phyloP scores from a whole-genome alignment of 2,329 filamentous ascomycete genomes.

The Emmonsia crescens region DNA sequence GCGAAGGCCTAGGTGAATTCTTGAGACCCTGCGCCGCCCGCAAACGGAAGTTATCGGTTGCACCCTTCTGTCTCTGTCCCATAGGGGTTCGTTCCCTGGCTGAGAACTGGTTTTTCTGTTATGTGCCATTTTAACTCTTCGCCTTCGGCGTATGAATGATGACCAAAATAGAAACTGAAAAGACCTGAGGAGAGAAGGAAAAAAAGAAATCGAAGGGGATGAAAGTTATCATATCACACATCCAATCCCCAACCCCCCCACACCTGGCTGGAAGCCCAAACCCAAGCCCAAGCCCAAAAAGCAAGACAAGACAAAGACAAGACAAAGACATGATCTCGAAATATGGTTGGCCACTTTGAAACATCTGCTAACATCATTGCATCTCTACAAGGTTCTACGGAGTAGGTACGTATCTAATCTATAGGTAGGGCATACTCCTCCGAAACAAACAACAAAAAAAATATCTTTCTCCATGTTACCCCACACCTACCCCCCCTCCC shows the following conservation, averaged over 20 bases:
- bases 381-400: too few relatives aligned
- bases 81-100: neutral
- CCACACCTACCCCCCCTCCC: too few relatives aligned
- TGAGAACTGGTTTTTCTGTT: neutral
- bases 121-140: neutral
- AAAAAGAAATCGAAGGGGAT: neutral
- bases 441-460: neutral
- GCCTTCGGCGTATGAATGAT: constrained; percentile 23
- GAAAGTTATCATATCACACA: neutral
- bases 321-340: neutral
- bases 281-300: neutral
- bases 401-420: too few relatives aligned
- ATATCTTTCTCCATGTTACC: too few relatives aligned
- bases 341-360: neutral
- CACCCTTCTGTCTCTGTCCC: neutral
- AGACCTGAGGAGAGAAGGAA: constrained; percentile 33
- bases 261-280: neutral
- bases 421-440: too few relatives aligned
- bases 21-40: neutral
- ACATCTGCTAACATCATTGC: neutral
- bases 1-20: neutral
- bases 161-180: constrained; percentile 33
- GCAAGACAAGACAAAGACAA: neutral
- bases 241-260: neutral
- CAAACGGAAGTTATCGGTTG: neutral